Evolutionary conservation across 495 filamentous ascomycete genomes (phyloP).

Genomic region (Pyronema omphalodes): DNA sequence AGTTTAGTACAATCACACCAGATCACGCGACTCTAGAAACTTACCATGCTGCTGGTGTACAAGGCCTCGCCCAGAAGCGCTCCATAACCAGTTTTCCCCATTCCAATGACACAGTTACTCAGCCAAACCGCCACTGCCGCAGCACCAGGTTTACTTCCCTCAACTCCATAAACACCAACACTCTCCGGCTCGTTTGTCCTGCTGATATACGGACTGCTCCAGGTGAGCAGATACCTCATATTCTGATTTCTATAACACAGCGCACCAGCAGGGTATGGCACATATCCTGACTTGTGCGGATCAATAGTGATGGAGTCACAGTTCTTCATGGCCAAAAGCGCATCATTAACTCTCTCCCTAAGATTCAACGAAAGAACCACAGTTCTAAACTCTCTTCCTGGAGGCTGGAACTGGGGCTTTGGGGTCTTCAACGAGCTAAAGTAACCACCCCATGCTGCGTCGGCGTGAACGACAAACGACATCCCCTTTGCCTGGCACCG

Average conservation of each 20-base stretch:
- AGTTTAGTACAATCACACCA: neutral
- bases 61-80: constrained; percentile 3
- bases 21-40: neutral
- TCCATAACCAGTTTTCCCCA: constrained; percentile 7
- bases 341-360: neutral
- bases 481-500: neutral
- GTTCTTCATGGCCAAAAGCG: neutral
- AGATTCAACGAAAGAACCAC: neutral
- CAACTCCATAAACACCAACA: constrained; percentile 32
- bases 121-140: constrained; percentile 1
- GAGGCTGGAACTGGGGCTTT: neutral
- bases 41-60: constrained; percentile 6
- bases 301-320: neutral
- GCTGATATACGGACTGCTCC: constrained; percentile 29
- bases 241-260: constrained; percentile 30
- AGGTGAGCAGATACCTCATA: constrained; percentile 31
- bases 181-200: constrained; percentile 19
- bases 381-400: neutral
- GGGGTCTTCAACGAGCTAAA: neutral
- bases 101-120: constrained; percentile 6
- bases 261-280: constrained; percentile 32
- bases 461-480: constrained; percentile 8
- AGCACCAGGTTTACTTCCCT: constrained; percentile 24
- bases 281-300: constrained; percentile 30
- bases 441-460: constrained; percentile 2